Base-by-base conservation (phyloP, 2,329 filamentous ascomycete species). In the Monosporascus sp. region DNA sequence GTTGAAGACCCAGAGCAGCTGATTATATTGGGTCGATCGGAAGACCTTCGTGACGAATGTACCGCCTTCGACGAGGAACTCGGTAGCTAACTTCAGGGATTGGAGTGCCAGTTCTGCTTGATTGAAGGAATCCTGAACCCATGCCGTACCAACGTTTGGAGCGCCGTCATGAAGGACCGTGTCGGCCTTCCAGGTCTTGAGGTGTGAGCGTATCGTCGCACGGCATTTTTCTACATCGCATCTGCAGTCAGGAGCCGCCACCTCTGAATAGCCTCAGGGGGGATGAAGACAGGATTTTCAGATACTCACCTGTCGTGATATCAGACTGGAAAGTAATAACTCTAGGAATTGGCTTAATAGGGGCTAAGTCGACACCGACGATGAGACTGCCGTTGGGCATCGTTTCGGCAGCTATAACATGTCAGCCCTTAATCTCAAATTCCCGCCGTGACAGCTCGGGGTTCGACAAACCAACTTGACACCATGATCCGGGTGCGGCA, bases 41-140 rank as follows among this genome's bases (percentile, higher is more conserved):
- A 99, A 99, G 44, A 99, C 90, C 74, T 99, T 99, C 52, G 93
- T 97, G 45, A 97, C 92, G 60, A 97, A 97, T 8, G 87, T 93
- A 59, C 94, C 94, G 46, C 92, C 91, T 69, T 93, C 88, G 19
- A 84, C 81, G 54, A 99, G 74, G 63, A 99, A 99, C 61, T 99
- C 93, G 0, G 91, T 96, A 3, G 94, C 94, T 53, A 99, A 77
- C 71, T 95, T 96, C 80, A 99, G 81, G 8, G 90, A 88, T 69
- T 96, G 90, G 52, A 99, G 76, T 14, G 89, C 91, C 50, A 99
- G 78, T 73, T 97, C 93, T 55, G 93, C 94, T 73, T 99, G 94
- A 58, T 93, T 93, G 81, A 96, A 99, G 45, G 94, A 94, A 77
- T 99, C 94, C 75, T 99, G 94, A 44, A 92, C 88, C 94, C 94